Conservation (phyloP, 768 basidiomycete species). For the Russula vinacea region DNA sequence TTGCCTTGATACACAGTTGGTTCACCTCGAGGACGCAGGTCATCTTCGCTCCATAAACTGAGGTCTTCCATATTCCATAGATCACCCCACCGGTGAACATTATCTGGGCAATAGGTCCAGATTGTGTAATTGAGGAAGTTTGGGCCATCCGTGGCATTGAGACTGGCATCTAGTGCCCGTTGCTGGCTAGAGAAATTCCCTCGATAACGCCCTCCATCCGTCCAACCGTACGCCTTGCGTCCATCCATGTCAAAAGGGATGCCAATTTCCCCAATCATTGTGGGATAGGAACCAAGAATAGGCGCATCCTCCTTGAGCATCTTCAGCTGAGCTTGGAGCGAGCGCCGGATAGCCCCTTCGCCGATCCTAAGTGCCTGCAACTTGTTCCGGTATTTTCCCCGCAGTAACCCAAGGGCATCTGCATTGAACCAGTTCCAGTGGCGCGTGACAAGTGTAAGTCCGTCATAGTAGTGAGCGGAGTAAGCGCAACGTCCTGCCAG, state of each 20-base stretch:
- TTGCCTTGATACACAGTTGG: constrained; percentile 33
- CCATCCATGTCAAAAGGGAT: constrained; percentile 92
- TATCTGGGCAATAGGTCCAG: constrained; percentile 87
- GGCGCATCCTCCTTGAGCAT: constrained; percentile 71
- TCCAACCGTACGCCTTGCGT: constrained; percentile 80
- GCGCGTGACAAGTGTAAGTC: constrained; percentile 85
- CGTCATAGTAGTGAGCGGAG: constrained; percentile 91
- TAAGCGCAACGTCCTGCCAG: constrained; percentile 67
- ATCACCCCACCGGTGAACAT: constrained; percentile 87
- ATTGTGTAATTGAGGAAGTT: constrained; percentile 77
- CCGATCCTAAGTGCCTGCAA: constrained; percentile 78
- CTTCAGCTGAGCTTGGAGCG: constrained; percentile 77
- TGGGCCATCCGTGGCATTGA: constrained; percentile 72
- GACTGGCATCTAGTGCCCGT: constrained; percentile 81
- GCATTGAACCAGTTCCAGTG: constrained; percentile 97
- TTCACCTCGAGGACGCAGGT: constrained; percentile 42
- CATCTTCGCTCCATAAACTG: constrained; percentile 81
- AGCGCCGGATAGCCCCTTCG: constrained; percentile 75
- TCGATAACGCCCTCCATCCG: constrained; percentile 57
- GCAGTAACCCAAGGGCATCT: constrained; percentile 86
- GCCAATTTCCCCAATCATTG: constrained; percentile 93
- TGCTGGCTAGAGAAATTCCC: constrained; percentile 79
- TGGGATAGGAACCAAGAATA: constrained; percentile 72
- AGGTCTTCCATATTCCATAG: constrained; percentile 97
- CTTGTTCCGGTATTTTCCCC: constrained; percentile 71